Percentiles rank a stretch among this genome's conserved stretches.
Evolutionary conservation across 139 green algal genomes (phyloP).

Genomic region (Chlamydomonas sphaeroides): DNA sequence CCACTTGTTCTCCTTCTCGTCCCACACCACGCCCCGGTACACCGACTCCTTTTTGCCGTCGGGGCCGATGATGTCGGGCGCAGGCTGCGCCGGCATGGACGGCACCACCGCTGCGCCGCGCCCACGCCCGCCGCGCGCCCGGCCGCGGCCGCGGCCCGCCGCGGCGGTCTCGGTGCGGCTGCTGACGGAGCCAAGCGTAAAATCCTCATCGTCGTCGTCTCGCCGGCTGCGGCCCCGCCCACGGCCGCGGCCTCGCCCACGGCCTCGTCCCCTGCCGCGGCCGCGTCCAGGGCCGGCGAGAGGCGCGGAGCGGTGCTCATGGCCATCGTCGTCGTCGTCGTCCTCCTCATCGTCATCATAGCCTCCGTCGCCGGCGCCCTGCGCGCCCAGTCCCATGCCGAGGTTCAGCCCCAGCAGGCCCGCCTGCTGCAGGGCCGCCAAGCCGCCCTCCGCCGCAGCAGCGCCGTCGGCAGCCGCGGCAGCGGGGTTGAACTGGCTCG

Average conservation of each 20-base stretch:
- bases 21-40: conserved; percentile 55
- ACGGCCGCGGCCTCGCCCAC: not conserved
- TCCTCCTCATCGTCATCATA: conserved; percentile 18
- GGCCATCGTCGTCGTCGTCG: conserved; percentile 15
- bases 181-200: conserved; percentile 13
- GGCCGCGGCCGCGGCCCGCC: not conserved
- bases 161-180: not conserved
- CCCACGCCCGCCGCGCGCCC: not conserved
- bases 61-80: conserved; percentile 3
- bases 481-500: not conserved
- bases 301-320: not conserved
- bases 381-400: not conserved
- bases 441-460: not conserved
- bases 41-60: conserved; percentile 28
- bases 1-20: conserved; percentile 44
- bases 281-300: not conserved
- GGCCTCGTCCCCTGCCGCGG: conserved; percentile 1
- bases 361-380: not conserved
- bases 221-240: not conserved
- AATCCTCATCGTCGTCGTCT: conserved; percentile 40
- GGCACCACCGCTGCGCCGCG: not conserved
- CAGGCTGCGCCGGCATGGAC: not conserved
- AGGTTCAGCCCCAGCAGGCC: not conserved
- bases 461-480: not conserved
- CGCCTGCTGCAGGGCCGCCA: not conserved